Evolutionary conservation across 805 yeast genomes (phyloP).

Genomic region (Phaffomyces thermotolerans): DNA sequence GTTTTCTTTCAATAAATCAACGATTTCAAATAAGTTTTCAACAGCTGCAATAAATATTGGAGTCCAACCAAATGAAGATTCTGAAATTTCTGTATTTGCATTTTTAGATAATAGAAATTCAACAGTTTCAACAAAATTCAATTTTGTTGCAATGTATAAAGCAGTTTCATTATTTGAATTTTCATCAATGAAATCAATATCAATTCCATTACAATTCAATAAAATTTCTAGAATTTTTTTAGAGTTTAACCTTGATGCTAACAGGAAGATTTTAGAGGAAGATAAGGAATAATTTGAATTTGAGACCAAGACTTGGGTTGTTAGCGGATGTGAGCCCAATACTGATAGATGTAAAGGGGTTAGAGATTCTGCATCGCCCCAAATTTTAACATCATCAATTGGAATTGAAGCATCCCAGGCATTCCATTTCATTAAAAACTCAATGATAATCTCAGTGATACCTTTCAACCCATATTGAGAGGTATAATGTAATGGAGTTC

Average conservation of each 20-base stretch:
- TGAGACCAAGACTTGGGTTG: slow-evolving; percentile 52
- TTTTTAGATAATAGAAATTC: slow-evolving; percentile 45
- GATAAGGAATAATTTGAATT: slow-evolving; percentile 35
- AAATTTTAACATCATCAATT: slow-evolving; percentile 46
- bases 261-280: slow-evolving; percentile 51
- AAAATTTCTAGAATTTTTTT: slow-evolving; percentile 48
- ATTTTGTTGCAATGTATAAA: slow-evolving; percentile 70
- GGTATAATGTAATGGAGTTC: slow-evolving; percentile 88
- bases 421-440: slow-evolving; percentile 51
- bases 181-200: slow-evolving; percentile 54
- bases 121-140: slow-evolving; percentile 48
- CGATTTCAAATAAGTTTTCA: slow-evolving; percentile 64
- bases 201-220: slow-evolving; percentile 48
- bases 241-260: slow-evolving; percentile 55
- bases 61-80: slow-evolving; percentile 84
- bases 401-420: slow-evolving; percentile 42
- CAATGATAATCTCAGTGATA: slow-evolving; percentile 51
- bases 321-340: slow-evolving; percentile 73
- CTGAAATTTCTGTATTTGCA: slow-evolving; percentile 73
- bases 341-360: slow-evolving; percentile 84
- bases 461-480: slow-evolving; percentile 77
- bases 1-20: slow-evolving; percentile 41
- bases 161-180: slow-evolving; percentile 66
- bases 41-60: slow-evolving; percentile 87
- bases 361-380: slow-evolving; percentile 69